Percentiles rank a stretch among this genome's conserved stretches.
Evolutionary conservation across 2,329 filamentous ascomycete species (phyloP).

Genomic region (Fusarium fujikuroi): DNA sequence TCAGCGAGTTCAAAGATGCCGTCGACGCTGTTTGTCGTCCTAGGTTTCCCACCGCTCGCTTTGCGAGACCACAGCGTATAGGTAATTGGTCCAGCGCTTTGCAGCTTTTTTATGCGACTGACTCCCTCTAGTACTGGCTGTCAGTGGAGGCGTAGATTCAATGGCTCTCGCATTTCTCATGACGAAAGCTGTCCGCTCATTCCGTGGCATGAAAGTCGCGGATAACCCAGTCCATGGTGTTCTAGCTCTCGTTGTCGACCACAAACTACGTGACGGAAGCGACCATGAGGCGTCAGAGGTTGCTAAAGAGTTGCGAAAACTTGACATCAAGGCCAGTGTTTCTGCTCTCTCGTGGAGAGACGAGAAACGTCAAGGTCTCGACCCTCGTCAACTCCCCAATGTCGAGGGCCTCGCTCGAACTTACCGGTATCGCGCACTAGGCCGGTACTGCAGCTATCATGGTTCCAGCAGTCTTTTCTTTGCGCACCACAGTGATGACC

Average conservation of each 20-base stretch:
- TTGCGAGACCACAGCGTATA: constrained; percentile 52
- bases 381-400: constrained; percentile 61
- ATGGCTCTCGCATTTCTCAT: constrained; percentile 91
- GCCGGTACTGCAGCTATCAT: constrained; percentile 63
- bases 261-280: constrained; percentile 65
- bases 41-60: constrained; percentile 58
- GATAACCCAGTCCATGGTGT: constrained; percentile 58
- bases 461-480: constrained; percentile 73
- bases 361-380: constrained; percentile 43
- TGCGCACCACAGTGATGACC: constrained; percentile 90
- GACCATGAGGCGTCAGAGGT: constrained; percentile 63
- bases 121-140: constrained; percentile 70
- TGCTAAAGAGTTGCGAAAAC: constrained; percentile 48
- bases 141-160: constrained; percentile 96
- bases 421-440: constrained; percentile 78
- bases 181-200: constrained; percentile 54
- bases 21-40: constrained; percentile 61
- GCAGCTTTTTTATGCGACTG: background rate
- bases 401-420: constrained; percentile 82
- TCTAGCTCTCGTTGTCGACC: constrained; percentile 65
- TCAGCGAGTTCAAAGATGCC: constrained; percentile 57
- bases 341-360: constrained; percentile 60
- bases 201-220: constrained; percentile 53
- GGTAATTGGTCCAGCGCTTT: constrained; percentile 48
- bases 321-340: constrained; percentile 50